Percentiles rank a stretch among this genome's conserved stretches.
These are phyloP conservation scores for Calendula officinalis DNA, from an alignment of 129 eudicot genomes.

Conservation along the genomic window DNA sequence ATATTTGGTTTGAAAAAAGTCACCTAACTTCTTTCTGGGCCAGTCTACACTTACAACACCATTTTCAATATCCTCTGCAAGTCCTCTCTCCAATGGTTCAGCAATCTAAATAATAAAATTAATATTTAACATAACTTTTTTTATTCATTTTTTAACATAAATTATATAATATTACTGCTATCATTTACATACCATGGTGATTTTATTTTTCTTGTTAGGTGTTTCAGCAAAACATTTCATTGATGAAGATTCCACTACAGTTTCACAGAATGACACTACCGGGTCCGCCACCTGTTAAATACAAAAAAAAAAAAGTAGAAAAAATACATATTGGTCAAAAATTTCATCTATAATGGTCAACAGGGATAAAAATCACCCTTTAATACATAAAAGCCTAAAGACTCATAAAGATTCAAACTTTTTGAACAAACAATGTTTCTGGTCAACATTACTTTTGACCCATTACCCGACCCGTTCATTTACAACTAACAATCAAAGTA, in stretches of 20 bases:
- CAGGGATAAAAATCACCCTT: neutral
- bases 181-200: slow-evolving; percentile 71
- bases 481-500: neutral
- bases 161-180: neutral
- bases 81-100: slow-evolving; percentile 98
- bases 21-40: slow-evolving; percentile 90
- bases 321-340: neutral
- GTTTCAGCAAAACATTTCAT: slow-evolving; percentile 99
- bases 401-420: neutral
- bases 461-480: neutral
- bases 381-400: neutral
- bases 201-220: slow-evolving; percentile 98
- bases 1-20: slow-evolving; percentile 87
- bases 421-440: neutral
- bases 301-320: slow-evolving; percentile 2
- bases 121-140: neutral
- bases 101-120: slow-evolving; percentile 62
- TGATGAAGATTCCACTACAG: slow-evolving; percentile 96
- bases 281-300: slow-evolving; percentile 87
- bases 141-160: neutral
- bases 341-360: neutral
- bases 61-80: slow-evolving; percentile 97
- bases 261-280: slow-evolving; percentile 97
- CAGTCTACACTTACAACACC: slow-evolving; percentile 94
- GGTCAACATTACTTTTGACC: neutral